Evolutionary conservation across 208 protist species (phyloP), one percentile per base, ranked within the genome.

Genomic region (Crithidia expoeki): DNA sequence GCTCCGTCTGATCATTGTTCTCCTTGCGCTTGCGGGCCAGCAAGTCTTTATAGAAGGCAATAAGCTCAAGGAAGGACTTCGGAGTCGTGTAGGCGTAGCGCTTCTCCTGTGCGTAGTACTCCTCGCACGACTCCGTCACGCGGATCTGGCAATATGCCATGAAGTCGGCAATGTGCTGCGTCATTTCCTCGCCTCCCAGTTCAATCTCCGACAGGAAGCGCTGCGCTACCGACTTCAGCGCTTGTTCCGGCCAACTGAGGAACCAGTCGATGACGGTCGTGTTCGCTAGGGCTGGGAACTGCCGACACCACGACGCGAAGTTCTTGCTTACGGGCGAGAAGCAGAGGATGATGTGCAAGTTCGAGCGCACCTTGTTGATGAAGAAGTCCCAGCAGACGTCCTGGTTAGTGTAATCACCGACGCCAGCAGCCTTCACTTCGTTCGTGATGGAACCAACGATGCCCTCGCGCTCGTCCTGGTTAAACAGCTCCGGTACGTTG

Each of bases 221-320:
- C 55, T 88, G 79, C 46, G 98, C 98, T 38, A 99, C 98, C 27
- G 97, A 98, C 70, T 95, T 85, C 10, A 99, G 89, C 17, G 98
- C 98, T 68, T 99, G 96, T 74, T 98, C 85, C 9, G 98, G 98
- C 98, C 98, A 99, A 66, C 85, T 85, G 64, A 99, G 94, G 90
- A 99, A 99, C 98, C 98, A 99, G 90, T 99, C 98, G 80, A 99
- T 99, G 38, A 97, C 91, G 23, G 97, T 99, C 30, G 95, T 98
- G 81, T 98, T 99, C 32, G 98, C 93, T 14, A 99, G 76, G n/a
- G 98, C 97, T 34, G 98, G 98, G 94, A 99, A 99, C 85, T 99
- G 95, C 46, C 98, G 88, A 72, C 94, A 98, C 87, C 98, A 98
- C 46, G 88, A 61, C 28, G 98, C 91, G 74, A 99, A 99, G 75